Evolutionary conservation across 116 monocot species (phyloP).

Genomic region (Phalaenopsis hybrid): DNA sequence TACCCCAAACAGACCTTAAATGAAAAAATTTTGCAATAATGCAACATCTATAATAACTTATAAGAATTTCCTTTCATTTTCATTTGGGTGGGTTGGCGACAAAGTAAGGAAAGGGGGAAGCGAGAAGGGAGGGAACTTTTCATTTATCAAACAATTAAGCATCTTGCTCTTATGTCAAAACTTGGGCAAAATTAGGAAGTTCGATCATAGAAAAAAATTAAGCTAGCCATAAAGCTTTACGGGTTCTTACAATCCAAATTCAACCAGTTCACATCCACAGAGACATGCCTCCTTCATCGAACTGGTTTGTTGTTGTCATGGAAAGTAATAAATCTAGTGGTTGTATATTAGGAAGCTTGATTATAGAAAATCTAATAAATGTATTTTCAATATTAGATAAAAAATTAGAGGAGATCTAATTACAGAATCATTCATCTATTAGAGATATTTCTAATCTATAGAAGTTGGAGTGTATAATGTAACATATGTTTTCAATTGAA

Average conservation of each 20-base stretch:
- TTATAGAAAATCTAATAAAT: too few relatives aligned
- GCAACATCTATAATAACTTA: neutral
- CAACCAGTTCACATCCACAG: neutral
- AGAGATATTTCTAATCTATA: too few relatives aligned
- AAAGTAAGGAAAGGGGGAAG: neutral
- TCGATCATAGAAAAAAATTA: neutral
- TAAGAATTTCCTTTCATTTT: too few relatives aligned
- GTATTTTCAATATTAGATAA: too few relatives aligned
- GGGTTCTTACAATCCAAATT: neutral
- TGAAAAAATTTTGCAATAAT: neutral
- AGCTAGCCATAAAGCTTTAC: neutral
- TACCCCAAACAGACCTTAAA: neutral
- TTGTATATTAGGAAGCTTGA: too few relatives aligned
- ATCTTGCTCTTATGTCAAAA: neutral
- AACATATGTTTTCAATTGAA: too few relatives aligned
- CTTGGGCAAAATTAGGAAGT: neutral
- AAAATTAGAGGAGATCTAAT: too few relatives aligned
- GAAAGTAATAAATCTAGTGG: too few relatives aligned
- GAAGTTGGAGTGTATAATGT: too few relatives aligned
- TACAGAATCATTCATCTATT: too few relatives aligned
- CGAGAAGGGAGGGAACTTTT: neutral
- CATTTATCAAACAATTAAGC: neutral
- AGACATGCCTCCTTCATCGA: neutral
- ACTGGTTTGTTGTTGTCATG: neutral
- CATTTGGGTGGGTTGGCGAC: too few relatives aligned